Base-by-base conservation (phyloP, 306 rosid genomes). In the Casuarina glauca region DNA sequence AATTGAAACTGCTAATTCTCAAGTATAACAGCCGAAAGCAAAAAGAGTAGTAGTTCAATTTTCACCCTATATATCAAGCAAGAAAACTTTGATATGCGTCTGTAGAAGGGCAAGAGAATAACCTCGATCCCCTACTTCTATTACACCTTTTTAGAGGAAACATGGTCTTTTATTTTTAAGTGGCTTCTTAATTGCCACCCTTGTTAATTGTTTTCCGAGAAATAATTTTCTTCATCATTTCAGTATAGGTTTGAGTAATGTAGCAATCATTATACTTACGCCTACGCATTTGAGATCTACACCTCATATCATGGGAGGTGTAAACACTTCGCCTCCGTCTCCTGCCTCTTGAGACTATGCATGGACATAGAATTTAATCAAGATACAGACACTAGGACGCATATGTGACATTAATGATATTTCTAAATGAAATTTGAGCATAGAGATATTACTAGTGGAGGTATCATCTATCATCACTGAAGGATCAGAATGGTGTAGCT, bases 401-500 rank as follows among this genome's bases (percentile, higher is more conserved):
- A 70, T 70, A 70, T 50, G 72, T 54, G 46, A 79, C 75, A 74
- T 50, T 39, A 42, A 67, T 41, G 10, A 42, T 26, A 42, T 67
- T 15, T 39, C 38, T 4, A 53, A 53, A 10, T 12, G 61, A 54
- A 54, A 26, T 8, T 2, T 70, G 10, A 50, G 88, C 43, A 72
- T 55, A 66, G 83, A 84, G 84, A 69, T 74, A 84, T 85, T 90
- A 96, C 97, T 91, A 66, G 88, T 10, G 60, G 83, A 5, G 54
- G 19, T 75, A 49, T 90, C 92, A 62, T 77, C 85, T 63, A 96
- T 88, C 72, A 84, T 45, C 86, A 96, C 92, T 19, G 96, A 89
- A 3, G 92, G 93, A 81, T 96, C 99, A 83, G 99, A 81, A 68
- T 78, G 97, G 81, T 69, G 91, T 53, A 82, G 82, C 86, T 90